phyloP scores from a whole-genome alignment of 2,329 filamentous ascomycete genomes.

The Claviceps arundinis region DNA sequence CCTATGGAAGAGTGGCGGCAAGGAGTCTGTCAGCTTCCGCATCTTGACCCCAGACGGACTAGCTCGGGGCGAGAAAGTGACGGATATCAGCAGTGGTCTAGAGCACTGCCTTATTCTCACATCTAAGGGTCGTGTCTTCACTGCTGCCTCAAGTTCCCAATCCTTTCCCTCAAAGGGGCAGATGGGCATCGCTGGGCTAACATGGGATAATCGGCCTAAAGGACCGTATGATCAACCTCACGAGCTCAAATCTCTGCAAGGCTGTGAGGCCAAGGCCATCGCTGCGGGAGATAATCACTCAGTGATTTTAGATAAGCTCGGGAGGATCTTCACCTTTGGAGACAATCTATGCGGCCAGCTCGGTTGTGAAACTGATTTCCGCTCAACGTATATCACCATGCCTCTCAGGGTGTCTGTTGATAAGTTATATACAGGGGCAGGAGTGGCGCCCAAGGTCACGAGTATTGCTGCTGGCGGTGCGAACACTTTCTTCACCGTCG shows the following conservation, averaged over 20 bases:
- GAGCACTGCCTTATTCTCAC: slow-evolving; percentile 84
- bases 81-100: slow-evolving; percentile 61
- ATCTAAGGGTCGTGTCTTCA: slow-evolving; percentile 72
- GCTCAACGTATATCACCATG: slow-evolving; percentile 49
- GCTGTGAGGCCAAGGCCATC: slow-evolving; percentile 58
- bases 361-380: slow-evolving; percentile 58
- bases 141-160: slow-evolving; percentile 67
- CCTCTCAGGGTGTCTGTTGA: slow-evolving; percentile 59
- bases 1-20: slow-evolving; percentile 42
- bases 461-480: slow-evolving; percentile 71
- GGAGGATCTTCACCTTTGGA: slow-evolving; percentile 74
- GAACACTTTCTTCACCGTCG: slow-evolving; percentile 79
- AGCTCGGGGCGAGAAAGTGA: slow-evolving; percentile 57
- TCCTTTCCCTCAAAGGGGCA: slow-evolving; percentile 74
- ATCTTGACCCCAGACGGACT: slow-evolving; percentile 52
- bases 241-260: slow-evolving; percentile 59
- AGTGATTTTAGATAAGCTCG: slow-evolving; percentile 59
- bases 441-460: slow-evolving; percentile 53
- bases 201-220: slow-evolving; percentile 61
- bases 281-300: slow-evolving; percentile 83
- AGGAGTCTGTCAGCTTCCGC: slow-evolving; percentile 52
- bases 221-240: slow-evolving; percentile 74
- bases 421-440: slow-evolving; percentile 57
- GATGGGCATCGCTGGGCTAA: slow-evolving; percentile 72
- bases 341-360: slow-evolving; percentile 89